These are phyloP conservation scores for Cicer pinnatifidum DNA, from an alignment of 306 rosid genomes.

Conservation along the genomic window DNA sequence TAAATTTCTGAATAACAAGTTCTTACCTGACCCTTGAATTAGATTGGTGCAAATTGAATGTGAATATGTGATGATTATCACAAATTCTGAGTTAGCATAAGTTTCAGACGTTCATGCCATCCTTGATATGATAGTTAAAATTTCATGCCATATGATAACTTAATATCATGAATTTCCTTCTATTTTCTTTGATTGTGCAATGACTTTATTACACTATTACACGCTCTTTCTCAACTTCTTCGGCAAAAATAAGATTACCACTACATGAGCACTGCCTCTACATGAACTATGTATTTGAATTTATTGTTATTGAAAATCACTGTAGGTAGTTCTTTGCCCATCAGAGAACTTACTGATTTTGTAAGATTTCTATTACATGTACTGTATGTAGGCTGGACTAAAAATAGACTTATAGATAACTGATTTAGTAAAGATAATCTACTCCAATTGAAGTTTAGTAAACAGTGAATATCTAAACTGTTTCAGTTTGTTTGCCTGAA, in stretches of 20 bases:
- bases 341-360: neutral
- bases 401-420: neutral
- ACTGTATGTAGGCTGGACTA: neutral
- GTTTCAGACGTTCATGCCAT: neutral
- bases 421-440: constrained; percentile 10
- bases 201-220: neutral
- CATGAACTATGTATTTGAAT: neutral
- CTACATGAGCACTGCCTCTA: neutral
- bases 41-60: neutral
- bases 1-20: neutral
- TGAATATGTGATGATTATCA: neutral
- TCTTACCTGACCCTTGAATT: neutral
- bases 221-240: neutral
- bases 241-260: neutral
- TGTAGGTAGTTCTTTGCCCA: neutral
- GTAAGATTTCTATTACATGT: neutral
- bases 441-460: neutral
- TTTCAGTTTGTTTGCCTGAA: neutral
- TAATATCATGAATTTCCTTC: neutral
- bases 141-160: neutral
- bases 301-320: neutral
- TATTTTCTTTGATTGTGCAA: neutral
- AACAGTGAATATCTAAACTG: neutral
- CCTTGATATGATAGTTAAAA: neutral
- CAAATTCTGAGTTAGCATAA: neutral